Conservation (phyloP, 495 filamentous ascomycete species). For the Penicillium silybi region DNA sequence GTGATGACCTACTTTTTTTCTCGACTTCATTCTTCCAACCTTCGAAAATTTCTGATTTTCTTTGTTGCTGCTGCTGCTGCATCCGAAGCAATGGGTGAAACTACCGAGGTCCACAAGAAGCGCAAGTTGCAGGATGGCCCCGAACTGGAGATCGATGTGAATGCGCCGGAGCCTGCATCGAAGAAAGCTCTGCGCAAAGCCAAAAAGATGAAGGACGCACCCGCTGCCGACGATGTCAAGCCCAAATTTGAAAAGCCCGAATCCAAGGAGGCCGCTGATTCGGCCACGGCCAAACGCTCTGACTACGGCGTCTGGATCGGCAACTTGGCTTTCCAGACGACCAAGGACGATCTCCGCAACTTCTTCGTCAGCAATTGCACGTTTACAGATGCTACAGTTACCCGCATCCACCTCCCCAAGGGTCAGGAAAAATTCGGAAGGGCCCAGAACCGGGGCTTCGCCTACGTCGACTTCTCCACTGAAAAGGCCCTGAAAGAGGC, state of each 20-base stretch:
- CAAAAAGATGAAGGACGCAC: conserved; percentile 58
- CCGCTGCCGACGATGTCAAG: conserved; percentile 16
- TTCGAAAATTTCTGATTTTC: background rate
- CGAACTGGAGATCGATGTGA: conserved; percentile 87
- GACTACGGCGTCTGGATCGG: conserved; percentile 92
- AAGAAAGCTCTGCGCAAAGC: conserved; percentile 82
- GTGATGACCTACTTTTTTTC: background rate
- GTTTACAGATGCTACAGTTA: conserved; percentile 67
- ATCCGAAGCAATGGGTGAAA: background rate
- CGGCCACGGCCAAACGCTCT: conserved; percentile 56
- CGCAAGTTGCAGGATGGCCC: conserved; percentile 56
- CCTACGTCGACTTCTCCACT: conserved; percentile 88
- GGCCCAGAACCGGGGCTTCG: conserved; percentile 79
- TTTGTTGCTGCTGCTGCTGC: background rate
- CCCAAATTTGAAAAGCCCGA: conserved; percentile 27
- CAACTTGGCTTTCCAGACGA: conserved; percentile 80
- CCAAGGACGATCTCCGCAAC: conserved; percentile 62
- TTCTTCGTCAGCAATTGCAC: conserved; percentile 70
- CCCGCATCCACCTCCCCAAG: conserved; percentile 75
- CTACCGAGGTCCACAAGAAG: conserved; percentile 52
- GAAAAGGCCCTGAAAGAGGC: conserved; percentile 63
- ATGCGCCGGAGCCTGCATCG: conserved; percentile 83
- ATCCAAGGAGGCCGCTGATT: conserved; percentile 29
- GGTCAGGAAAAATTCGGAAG: conserved; percentile 43
- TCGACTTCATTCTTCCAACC: background rate